Conservation (phyloP, 2,329 filamentous ascomycete genomes). For the Colletotrichum higginsianum region DNA sequence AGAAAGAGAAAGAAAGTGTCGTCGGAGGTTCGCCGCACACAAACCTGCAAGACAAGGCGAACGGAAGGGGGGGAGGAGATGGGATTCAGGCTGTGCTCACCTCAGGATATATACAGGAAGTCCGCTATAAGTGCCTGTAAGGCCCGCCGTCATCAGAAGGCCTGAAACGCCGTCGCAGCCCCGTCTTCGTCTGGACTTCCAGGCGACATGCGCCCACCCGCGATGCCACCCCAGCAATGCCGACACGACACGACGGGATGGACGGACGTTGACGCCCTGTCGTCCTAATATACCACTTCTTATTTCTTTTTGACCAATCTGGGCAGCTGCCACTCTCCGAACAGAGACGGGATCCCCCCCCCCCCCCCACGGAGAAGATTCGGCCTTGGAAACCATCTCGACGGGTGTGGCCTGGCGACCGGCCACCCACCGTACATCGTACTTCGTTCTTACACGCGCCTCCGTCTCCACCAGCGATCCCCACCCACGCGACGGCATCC, state of each 20-base stretch:
- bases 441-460: neutral
- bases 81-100: neutral
- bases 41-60: neutral
- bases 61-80: neutral
- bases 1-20: conserved; percentile 13
- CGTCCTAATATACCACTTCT: conserved; percentile 10
- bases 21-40: conserved; percentile 34
- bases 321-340: neutral
- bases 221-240: neutral
- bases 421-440: conserved; percentile 8
- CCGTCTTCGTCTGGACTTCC: conserved; percentile 41
- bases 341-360: neutral
- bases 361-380: conserved; percentile 11
- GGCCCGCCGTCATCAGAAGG: conserved; percentile 29
- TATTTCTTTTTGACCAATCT: neutral
- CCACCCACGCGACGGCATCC: conserved; percentile 39
- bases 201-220: conserved; percentile 28
- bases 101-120: neutral
- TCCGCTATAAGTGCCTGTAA: neutral
- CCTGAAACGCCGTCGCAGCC: conserved; percentile 37
- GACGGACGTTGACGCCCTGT: conserved; percentile 17
- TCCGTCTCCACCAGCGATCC: conserved; percentile 28
- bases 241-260: neutral
- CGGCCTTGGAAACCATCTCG: conserved; percentile 2
- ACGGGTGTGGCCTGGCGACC: neutral